phyloP scores from a whole-genome alignment of 1,284 basidiomycete genomes.

The Omphalotus olearius region DNA sequence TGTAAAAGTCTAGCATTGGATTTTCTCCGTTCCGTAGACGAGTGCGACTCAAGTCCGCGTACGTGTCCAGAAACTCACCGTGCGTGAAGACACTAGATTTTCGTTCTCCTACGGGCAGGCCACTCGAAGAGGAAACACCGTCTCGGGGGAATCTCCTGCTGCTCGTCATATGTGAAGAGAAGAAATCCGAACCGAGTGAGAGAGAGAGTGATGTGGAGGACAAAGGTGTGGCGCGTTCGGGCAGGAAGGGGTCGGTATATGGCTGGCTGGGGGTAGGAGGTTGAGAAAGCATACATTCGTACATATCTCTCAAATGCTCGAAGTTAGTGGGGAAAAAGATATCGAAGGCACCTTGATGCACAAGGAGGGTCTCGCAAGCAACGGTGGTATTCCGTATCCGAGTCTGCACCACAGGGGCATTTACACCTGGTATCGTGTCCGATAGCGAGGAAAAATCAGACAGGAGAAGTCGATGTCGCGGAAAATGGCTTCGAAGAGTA shows the following conservation, averaged over 20 bases:
- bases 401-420: slow-evolving; percentile 96
- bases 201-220: slow-evolving; percentile 45
- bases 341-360: slow-evolving; percentile 96
- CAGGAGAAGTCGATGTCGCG: slow-evolving; percentile 86
- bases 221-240: slow-evolving; percentile 45
- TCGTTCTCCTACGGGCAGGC: slow-evolving; percentile 74
- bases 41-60: slow-evolving; percentile 70
- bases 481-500: slow-evolving; percentile 82
- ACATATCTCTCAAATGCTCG: slow-evolving; percentile 80
- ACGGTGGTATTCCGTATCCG: slow-evolving; percentile 82
- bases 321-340: slow-evolving; percentile 99
- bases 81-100: slow-evolving; percentile 83
- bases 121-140: slow-evolving; percentile 67
- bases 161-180: slow-evolving; percentile 57
- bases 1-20: slow-evolving; percentile 83
- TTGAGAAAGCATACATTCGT: slow-evolving; percentile 74
- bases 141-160: slow-evolving; percentile 60
- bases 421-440: slow-evolving; percentile 80
- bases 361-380: slow-evolving; percentile 87
- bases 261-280: slow-evolving; percentile 36
- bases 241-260: slow-evolving; percentile 23
- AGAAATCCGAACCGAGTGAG: slow-evolving; percentile 59
- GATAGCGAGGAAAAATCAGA: slow-evolving; percentile 91
- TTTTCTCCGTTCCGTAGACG: slow-evolving; percentile 77
- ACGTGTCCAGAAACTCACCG: slow-evolving; percentile 79